Evolutionary conservation across 768 basidiomycete genomes (phyloP).

Genomic region (Hemileccinum rubropunctum): DNA sequence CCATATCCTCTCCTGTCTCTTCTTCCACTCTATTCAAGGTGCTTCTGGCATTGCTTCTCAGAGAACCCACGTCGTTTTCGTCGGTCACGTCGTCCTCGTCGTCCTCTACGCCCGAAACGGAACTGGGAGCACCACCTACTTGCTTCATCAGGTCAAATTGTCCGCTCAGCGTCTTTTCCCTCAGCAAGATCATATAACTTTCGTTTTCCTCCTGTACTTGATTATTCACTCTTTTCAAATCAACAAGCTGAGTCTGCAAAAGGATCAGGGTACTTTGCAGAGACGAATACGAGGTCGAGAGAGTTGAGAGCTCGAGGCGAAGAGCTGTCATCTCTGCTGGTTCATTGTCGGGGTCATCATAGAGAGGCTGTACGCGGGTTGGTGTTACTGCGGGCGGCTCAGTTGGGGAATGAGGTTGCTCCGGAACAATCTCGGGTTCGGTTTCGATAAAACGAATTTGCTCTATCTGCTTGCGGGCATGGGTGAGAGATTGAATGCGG

Average conservation of each 20-base stretch:
- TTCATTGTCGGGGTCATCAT: slow-evolving; percentile 64
- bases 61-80: slow-evolving; percentile 50
- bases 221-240: slow-evolving; percentile 85
- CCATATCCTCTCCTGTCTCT: slow-evolving; percentile 39
- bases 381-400: slow-evolving; percentile 22
- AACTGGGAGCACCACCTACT: slow-evolving; percentile 49
- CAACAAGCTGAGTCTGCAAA: slow-evolving; percentile 79
- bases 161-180: slow-evolving; percentile 89
- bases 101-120: slow-evolving; percentile 38
- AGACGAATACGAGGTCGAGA: slow-evolving; percentile 82
- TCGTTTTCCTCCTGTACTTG: slow-evolving; percentile 95
- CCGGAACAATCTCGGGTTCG: slow-evolving; percentile 41
- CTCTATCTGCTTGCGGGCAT: slow-evolving; percentile 58
- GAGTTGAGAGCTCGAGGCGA: slow-evolving; percentile 78
- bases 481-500: slow-evolving; percentile 76
- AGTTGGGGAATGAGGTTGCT: slow-evolving; percentile 31
- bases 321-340: slow-evolving; percentile 88
- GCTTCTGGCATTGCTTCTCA: slow-evolving; percentile 55
- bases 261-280: slow-evolving; percentile 83
- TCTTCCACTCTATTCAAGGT: slow-evolving; percentile 65
- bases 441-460: slow-evolving; percentile 31
- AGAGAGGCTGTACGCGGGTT: slow-evolving; percentile 42
- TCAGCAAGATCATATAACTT: slow-evolving; percentile 89
- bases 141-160: slow-evolving; percentile 76
- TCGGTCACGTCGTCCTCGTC: slow-evolving; percentile 32